Evolutionary conservation across 768 basidiomycete genomes (phyloP), one percentile per base, ranked within the genome.

Genomic region (Mycena rebaudengoi): DNA sequence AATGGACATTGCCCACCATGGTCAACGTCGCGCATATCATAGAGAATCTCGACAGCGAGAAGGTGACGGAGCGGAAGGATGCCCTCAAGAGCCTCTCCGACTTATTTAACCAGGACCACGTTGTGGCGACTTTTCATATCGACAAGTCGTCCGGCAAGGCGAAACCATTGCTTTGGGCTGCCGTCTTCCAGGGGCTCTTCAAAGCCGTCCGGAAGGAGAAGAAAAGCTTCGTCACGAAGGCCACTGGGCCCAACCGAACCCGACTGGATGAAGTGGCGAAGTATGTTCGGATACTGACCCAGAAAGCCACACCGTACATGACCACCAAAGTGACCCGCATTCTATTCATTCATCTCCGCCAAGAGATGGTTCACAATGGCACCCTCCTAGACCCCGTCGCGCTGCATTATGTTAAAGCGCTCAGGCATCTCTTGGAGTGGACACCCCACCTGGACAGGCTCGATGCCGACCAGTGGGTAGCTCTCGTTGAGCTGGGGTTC

Each of bases 381-480:
- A 72, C 80, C 33, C 77, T 98, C 14, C 82, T 90, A 62, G 71
- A 79, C 4, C 87, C 89, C 0, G 82, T 95, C 4, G 88, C 92
- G 12, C 76, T 93, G 65, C 88, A 96, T 74, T 96, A 95, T 74
- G 81, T 91, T 58, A 96, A 96, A 73, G 83, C 91, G 0, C 79
- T 98, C 49, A 86, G 86, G 57, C 80, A 78, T 60, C 71, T 98
- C 10, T 78, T 94, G 52, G 79, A 79, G 59, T 90, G 88, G 74
- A 73, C 78, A 3, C 90, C 94, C 3, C 96, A 98, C 76, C 80
- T 96, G 57, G 91, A 96, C 43, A 88, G 91, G 68, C 70, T 96
- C 52, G 86, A 86, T 11, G 78, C 84, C 33, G 78, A 79, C 1
- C 77, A 62, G 41, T 99, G 97, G 97, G 74, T 88, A 28, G 79